Evolutionary conservation across 352 stramenopile species (phyloP), one percentile per base, ranked within the genome.

Genomic region (Globisporangium splendens): DNA sequence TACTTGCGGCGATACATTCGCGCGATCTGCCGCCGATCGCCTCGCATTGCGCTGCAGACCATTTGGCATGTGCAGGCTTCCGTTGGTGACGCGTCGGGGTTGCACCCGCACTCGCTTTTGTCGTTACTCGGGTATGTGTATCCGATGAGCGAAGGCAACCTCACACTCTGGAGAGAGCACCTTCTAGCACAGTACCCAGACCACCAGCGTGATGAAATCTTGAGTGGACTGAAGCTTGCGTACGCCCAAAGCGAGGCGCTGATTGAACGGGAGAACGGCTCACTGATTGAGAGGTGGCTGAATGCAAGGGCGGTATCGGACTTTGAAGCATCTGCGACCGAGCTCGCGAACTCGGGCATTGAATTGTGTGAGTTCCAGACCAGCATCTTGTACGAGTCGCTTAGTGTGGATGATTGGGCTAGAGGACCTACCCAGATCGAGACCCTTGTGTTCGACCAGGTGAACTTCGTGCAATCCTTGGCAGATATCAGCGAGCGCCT

Each of bases 51-150:
- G 18, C 60, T 90, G 41, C 83, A 89, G 57, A 92, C 83, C 0
- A 89, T 92, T 68, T 92, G 83, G 83, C 80, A 90, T 46, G 77
- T 86, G 3, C 83, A 90, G 51, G 83, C 83, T 0, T 75, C 79
- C 1, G 69, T 87, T 13, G 73, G 73, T 12, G 79, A 92, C 54
- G 69, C 76, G 22, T 73, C 51, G 2, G 75, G 78, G 11, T 51
- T 82, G 22, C 77, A 88, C 35, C 75, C 82, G 11, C 79, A 91
- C 59, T 85, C 79, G 47, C 46, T 91, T 41, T 39, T 89, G 18
- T 62, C 77, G 17, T 50, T 91, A 31, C 70, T 91, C 4, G 79
- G 79, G 2, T 86, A 88, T 41, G 56, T 91, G 28, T 89, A 89
- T 46, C 77, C 82, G 21, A 59, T 58, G 10, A 57, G 20, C 15